Evolutionary conservation across 78 protist species (phyloP).

Genomic region (Isochrysis galbana): DNA sequence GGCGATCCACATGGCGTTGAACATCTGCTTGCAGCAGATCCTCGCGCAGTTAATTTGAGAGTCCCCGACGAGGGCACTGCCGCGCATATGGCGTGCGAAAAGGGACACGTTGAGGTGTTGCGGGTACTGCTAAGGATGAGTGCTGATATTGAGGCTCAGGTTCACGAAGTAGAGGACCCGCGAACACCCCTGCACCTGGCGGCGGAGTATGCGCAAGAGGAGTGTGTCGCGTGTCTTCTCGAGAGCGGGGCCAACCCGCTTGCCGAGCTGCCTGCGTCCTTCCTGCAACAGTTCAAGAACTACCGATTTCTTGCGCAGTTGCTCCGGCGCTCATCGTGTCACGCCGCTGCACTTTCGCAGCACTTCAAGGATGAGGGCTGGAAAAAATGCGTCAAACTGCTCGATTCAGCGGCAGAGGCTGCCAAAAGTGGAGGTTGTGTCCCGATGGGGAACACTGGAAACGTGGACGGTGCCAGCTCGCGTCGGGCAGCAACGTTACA

Average conservation of each 20-base stretch:
- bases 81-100: not conserved
- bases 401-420: not conserved
- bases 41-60: not conserved
- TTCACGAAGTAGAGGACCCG: not conserved
- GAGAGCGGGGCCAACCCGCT: not conserved
- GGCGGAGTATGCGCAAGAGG: slow-evolving; percentile 9
- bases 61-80: not conserved
- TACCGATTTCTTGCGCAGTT: not conserved
- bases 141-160: slow-evolving; percentile 4
- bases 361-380: slow-evolving; percentile 1
- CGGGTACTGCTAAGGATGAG: not conserved
- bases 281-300: not conserved
- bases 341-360: not conserved
- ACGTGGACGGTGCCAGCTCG: too few relatives aligned
- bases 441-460: too few relatives aligned
- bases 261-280: not conserved
- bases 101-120: not conserved
- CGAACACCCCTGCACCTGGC: not conserved
- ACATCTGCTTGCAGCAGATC: not conserved
- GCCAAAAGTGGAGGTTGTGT: not conserved
- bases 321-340: not conserved
- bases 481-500: too few relatives aligned
- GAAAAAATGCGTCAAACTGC: not conserved
- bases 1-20: not conserved
- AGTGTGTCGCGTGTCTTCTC: not conserved